Evolutionary conservation across 2,329 filamentous ascomycete genomes (phyloP).

Genomic region (Penicillium sp.): DNA sequence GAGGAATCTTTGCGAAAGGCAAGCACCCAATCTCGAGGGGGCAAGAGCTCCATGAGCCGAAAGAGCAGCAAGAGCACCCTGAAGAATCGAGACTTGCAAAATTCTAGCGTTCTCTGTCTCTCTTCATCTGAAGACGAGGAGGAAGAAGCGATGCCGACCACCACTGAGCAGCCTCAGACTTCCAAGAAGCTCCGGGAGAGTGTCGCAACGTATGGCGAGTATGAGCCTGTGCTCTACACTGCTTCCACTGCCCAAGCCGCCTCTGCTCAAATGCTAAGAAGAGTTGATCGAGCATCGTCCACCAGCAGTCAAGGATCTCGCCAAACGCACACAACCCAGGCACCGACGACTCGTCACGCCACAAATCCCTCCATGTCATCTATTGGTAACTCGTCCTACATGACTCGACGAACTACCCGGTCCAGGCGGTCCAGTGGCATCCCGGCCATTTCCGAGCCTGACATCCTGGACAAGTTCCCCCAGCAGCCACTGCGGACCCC

Average conservation of each 20-base stretch:
- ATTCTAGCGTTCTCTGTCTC: conserved; percentile 44
- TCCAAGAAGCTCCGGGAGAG: conserved; percentile 33
- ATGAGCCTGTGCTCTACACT: conserved; percentile 41
- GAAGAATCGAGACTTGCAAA: conserved; percentile 39
- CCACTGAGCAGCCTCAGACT: conserved; percentile 9
- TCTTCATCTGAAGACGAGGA: conserved; percentile 48
- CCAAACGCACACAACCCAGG: conserved; percentile 10
- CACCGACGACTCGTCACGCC: conserved; percentile 7
- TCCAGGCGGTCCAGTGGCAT: conserved; percentile 29
- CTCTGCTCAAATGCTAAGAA: conserved; percentile 24
- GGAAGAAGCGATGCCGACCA: conserved; percentile 23
- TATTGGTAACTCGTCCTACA: conserved; percentile 23
- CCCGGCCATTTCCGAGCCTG: conserved; percentile 34
- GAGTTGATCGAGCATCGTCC: conserved; percentile 25
- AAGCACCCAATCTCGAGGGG: conserved; percentile 12
- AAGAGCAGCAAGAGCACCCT: conserved; percentile 38
- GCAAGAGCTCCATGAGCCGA: conserved; percentile 27
- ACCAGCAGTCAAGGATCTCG: conserved; percentile 26
- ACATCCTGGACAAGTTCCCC: conserved; percentile 25
- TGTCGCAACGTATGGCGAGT: conserved; percentile 37
- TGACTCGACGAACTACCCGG: conserved; percentile 20
- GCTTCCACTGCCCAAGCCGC: conserved; percentile 37
- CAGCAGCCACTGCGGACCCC: conserved; percentile 20
- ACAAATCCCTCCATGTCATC: conserved; percentile 18
- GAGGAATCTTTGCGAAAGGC: conserved; percentile 16